Evolutionary conservation across 352 stramenopile species (phyloP), one percentile per base, ranked within the genome.

Genomic region (Blastocystis sp.): DNA sequence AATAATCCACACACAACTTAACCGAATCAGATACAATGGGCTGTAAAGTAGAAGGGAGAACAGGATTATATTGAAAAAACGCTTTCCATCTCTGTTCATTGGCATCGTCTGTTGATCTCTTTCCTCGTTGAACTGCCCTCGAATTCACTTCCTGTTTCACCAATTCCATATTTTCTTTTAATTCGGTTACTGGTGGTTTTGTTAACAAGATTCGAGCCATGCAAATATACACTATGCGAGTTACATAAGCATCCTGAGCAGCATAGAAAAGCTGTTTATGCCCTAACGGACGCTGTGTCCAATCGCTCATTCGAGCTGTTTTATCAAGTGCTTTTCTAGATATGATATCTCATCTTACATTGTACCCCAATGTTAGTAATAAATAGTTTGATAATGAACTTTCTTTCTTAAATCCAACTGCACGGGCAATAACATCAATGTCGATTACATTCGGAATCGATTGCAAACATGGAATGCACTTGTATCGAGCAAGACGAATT

Each of bases 161-260:
- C 35, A 78, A 15, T 3, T 22, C 37, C 53, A 78, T 33, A 51
- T 54, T 51, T 57, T 78, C 66, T 2, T 51, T 51, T 13, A 78
- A 30, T 13, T 78, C 9, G 30, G 1, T 56, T 15, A 22, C 0
- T 4, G 5, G 7, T 51, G 30, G 9, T 17, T 78, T 30, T 7
- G 37, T 5, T 33, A 27, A 27, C 27, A 78, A 7, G 13, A 42
- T 37, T 30, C 44, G 17, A 3, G 66, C 66, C 2, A 40, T 56
- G 0, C 30, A 11, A 22, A 78, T 33, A 51, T 56, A 78, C 9
- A 40, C 35, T 24, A 30, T 0, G 22, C 70, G 33, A 27, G 70
- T 81, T 17, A 81, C 70, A 81, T 64, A 81, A 19, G 70, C 70
- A 60, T 81, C 70, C 13, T 37, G 37, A 17, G 70, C 70, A 11